phyloP scores from a whole-genome alignment of 306 rosid species.

The Canavalia ensiformis region DNA sequence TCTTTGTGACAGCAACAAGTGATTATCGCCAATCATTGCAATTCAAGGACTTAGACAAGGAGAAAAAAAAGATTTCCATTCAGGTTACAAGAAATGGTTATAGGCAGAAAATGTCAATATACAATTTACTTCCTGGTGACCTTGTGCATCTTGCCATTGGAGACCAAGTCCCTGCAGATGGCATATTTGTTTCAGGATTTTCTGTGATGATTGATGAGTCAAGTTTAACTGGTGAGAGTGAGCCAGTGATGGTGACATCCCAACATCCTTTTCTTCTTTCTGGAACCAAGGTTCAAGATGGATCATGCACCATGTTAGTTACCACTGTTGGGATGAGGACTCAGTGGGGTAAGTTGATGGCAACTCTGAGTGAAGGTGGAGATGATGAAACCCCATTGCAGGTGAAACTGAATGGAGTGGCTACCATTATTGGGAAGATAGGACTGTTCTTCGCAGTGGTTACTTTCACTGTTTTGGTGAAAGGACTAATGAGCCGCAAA shows the following conservation, averaged over 20 bases:
- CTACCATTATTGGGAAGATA: slow-evolving; percentile 91
- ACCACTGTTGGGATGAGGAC: slow-evolving; percentile 98
- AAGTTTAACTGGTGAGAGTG: slow-evolving; percentile 96
- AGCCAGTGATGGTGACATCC: slow-evolving; percentile 77
- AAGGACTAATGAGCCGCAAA: slow-evolving; percentile 70
- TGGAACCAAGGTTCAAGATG: slow-evolving; percentile 97
- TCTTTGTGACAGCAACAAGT: slow-evolving; percentile 88
- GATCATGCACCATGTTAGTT: slow-evolving; percentile 87
- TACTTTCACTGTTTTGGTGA: slow-evolving; percentile 84
- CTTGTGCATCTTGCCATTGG: slow-evolving; percentile 90
- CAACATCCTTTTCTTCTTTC: slow-evolving; percentile 89
- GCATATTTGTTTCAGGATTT: slow-evolving; percentile 84
- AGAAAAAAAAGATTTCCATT: slow-evolving; percentile 84
- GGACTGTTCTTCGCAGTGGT: slow-evolving; percentile 83
- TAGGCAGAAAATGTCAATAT: slow-evolving; percentile 89
- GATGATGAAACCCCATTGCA: slow-evolving; percentile 97
- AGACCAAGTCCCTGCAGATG: slow-evolving; percentile 95
- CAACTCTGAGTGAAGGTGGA: slow-evolving; percentile 95
- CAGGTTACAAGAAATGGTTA: slow-evolving; percentile 94
- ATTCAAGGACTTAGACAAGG: slow-evolving; percentile 95
- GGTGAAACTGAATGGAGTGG: slow-evolving; percentile 94
- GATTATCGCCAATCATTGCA: slow-evolving; percentile 93
- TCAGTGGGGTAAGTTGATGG: slow-evolving; percentile 98
- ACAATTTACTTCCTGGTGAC: slow-evolving; percentile 89
- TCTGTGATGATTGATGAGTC: slow-evolving; percentile 90